These are phyloP conservation scores for Aristolochia fimbriata DNA, from an alignment of 164 flowering plant species.

Conservation along the genomic window DNA sequence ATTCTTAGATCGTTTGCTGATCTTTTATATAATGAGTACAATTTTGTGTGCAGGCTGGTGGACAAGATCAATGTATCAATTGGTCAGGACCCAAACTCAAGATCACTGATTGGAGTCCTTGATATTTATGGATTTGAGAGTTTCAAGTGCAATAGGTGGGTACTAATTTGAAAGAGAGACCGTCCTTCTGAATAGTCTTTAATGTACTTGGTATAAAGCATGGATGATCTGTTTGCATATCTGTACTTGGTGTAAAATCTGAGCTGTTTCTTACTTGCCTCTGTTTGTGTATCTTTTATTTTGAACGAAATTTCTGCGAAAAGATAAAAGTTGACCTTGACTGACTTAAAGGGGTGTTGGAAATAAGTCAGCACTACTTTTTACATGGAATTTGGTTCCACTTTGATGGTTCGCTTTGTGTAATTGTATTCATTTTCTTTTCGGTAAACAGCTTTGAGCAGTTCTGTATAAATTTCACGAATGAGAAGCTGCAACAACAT, in stretches of 20 bases:
- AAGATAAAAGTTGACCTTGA: no score
- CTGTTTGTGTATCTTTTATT: no score
- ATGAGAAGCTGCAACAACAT: slow-evolving; percentile 97
- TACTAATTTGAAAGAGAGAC: background rate
- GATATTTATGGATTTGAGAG: slow-evolving; percentile 99
- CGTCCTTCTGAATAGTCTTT: no score
- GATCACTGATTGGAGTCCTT: slow-evolving; percentile 88
- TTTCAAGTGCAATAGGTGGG: slow-evolving; percentile 84
- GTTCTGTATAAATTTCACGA: slow-evolving; percentile 93
- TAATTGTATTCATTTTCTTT: slow-evolving; percentile 7
- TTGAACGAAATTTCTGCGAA: no score
- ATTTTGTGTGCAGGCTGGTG: slow-evolving; percentile 60
- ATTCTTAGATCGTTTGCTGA: background rate
- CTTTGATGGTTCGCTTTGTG: no score
- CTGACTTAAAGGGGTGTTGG: no score
- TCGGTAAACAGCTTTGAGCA: slow-evolving; percentile 77
- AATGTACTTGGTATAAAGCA: no score
- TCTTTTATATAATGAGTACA: background rate
- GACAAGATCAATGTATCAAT: slow-evolving; percentile 86
- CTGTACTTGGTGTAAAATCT: no score
- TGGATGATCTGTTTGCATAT: no score
- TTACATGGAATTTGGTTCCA: no score
- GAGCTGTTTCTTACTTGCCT: no score
- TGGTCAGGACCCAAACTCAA: slow-evolving; percentile 96
- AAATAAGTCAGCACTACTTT: no score